Base-by-base conservation (phyloP, 345 rosid species). In the Psidium guajava region DNA sequence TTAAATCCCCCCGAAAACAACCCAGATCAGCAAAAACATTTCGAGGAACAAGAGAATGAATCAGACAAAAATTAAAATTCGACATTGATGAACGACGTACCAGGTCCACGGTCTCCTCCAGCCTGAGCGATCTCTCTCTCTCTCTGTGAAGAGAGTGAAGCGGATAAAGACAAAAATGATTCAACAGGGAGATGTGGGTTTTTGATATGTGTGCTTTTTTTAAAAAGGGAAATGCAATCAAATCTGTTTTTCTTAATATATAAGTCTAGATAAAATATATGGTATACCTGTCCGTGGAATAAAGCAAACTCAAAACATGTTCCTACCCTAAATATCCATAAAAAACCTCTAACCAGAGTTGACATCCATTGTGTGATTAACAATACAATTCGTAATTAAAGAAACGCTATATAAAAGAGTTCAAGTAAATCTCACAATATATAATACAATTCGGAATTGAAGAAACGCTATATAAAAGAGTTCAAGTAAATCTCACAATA, bases 41-140 rank as follows among this genome's bases (percentile, higher is more conserved):
- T 18, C 13, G 44, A 32, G 24, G 77, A 18, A 32, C 77, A 21
- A 69, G n/a, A 28, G 44, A 69, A 69, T 40, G 77, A 69, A 69
- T 50, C 64, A 20, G n/a, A 61, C 52, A 56, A 42, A n/a, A 49
- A 58, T 27, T 20, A 11, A 11, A 10, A 24, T 56, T 28, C 36
- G 47, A 18, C 57, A 69, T 52, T 52, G 54, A 16, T n/a, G 47
- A 28, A 49, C 24, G 74, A 85, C 86, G 73, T 74, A 85, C 86
- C 86, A 28, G 56, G 25, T 56, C 18, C 81, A 58, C 69, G 53
- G 83, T 85, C 82, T 85, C 86, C 81, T 69, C 77, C 77, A 54
- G 86, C 86, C n/a, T 36, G 73, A 85, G 86, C 53, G 54, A 74
- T 44, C 85, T 47, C 85, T 57, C 54, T 55, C 54, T 75, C 58